These are phyloP conservation scores for Astragalus membranaceus DNA, from an alignment of 306 rosid species.

Conservation along the genomic window DNA sequence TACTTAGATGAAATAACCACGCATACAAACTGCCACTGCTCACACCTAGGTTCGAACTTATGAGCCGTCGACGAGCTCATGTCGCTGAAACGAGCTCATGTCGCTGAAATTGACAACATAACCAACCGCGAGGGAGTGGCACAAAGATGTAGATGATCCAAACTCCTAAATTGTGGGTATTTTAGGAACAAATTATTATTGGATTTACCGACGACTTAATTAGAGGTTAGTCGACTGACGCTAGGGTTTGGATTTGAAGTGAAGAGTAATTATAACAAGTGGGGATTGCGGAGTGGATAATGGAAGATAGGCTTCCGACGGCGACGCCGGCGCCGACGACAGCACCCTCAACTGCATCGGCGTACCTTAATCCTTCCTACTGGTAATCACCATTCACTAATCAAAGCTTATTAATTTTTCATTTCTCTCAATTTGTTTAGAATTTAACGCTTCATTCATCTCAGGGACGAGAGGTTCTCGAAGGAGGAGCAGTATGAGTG, in stretches of 20 bases:
- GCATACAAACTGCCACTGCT: too few species aligned
- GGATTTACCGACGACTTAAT: too few species aligned
- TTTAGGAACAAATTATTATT: too few species aligned
- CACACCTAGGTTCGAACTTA: too few species aligned
- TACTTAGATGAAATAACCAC: too few species aligned
- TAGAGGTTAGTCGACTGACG: not conserved
- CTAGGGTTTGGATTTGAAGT: conserved; percentile 19
- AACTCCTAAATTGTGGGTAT: too few species aligned
- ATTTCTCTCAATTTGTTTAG: not conserved
- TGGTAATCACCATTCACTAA: conserved; percentile 34
- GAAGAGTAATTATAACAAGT: not conserved
- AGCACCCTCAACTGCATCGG: conserved; percentile 48
- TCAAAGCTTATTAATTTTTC: not conserved
- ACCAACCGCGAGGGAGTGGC: too few species aligned
- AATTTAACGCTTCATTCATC: not conserved
- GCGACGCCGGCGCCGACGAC: not conserved
- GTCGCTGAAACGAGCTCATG: too few species aligned
- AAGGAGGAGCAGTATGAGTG: conserved; percentile 84
- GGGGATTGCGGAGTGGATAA: conserved; percentile 3
- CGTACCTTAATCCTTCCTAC: conserved; percentile 76
- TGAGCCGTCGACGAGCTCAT: too few species aligned
- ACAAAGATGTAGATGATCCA: too few species aligned
- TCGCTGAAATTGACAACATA: too few species aligned
- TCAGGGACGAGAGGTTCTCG: conserved; percentile 76
- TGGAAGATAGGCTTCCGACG: conserved; percentile 25